These are phyloP conservation scores for Auricularia heimuer DNA, from an alignment of 768 basidiomycete genomes.

Conservation along the genomic window DNA sequence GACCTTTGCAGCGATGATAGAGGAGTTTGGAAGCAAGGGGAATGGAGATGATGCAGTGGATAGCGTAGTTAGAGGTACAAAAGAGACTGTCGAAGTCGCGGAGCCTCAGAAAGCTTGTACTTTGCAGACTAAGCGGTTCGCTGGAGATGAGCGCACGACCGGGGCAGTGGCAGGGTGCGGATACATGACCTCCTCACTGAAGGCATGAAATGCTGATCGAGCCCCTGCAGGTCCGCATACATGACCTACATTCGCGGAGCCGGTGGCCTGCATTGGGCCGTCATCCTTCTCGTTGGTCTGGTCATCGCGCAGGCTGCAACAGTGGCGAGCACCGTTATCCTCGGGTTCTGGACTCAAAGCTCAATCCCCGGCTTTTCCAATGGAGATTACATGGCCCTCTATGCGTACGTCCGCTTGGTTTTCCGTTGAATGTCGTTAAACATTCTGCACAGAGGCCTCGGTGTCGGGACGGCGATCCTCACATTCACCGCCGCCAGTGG, in stretches of 20 bases:
- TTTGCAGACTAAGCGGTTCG: constrained; percentile 24
- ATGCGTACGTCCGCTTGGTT: constrained; percentile 30
- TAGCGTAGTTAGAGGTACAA: constrained; percentile 10
- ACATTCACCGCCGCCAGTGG: constrained; percentile 49
- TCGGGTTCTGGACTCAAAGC: constrained; percentile 64
- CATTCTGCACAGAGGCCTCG: constrained; percentile 37
- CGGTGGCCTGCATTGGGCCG: constrained; percentile 42
- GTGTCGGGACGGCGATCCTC: constrained; percentile 45
- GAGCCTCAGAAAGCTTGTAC: constrained; percentile 26
- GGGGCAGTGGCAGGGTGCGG: constrained; percentile 40
- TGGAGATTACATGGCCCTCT: constrained; percentile 57
- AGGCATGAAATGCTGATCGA: constrained; percentile 27
- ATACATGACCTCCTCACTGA: constrained; percentile 30
- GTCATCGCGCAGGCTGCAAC: not conserved
- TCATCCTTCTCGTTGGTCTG: not conserved
- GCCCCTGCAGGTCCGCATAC: constrained; percentile 36
- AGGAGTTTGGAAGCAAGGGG: constrained; percentile 37
- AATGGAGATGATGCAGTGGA: constrained; percentile 15
- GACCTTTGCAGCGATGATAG: constrained; percentile 42
- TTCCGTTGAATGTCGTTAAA: constrained; percentile 33
- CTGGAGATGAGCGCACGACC: constrained; percentile 42
- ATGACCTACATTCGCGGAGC: constrained; percentile 32
- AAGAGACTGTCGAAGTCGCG: constrained; percentile 19
- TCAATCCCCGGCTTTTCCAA: constrained; percentile 47
- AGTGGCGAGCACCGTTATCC: constrained; percentile 56